Percentiles rank a stretch among this genome's conserved stretches.
These are phyloP conservation scores for Tylopilus plumbeoviolaceoides DNA, from an alignment of 768 basidiomycete species.

Conservation along the genomic window DNA sequence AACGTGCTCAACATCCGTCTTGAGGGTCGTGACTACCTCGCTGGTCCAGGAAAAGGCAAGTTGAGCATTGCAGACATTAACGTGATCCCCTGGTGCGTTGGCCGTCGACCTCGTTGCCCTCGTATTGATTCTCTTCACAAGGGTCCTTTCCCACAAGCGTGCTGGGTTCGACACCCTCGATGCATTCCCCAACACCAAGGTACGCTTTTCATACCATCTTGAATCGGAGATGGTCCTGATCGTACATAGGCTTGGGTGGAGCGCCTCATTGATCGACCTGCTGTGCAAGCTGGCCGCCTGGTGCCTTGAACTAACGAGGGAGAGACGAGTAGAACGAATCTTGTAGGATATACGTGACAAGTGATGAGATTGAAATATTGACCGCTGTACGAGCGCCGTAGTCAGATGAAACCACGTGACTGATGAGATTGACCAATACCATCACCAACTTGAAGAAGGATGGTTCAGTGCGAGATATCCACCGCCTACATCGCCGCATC, in stretches of 20 bases:
- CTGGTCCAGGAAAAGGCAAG: conserved; percentile 66
- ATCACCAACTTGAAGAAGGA: background rate
- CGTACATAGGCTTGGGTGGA: conserved; percentile 28
- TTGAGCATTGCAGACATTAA: conserved; percentile 74
- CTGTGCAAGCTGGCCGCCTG: conserved; percentile 22
- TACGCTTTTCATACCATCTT: conserved; percentile 8
- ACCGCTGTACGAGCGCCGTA: no score
- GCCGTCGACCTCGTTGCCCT: background rate
- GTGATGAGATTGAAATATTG: no score
- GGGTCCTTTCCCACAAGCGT: conserved; percentile 49
- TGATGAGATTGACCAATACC: conserved; percentile 12
- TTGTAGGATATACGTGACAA: background rate
- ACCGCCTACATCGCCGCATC: conserved; percentile 45
- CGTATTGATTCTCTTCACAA: conserved; percentile 22
- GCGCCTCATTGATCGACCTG: conserved; percentile 21
- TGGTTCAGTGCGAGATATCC: conserved; percentile 13
- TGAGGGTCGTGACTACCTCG: conserved; percentile 71
- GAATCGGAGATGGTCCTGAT: background rate
- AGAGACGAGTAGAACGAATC: background rate
- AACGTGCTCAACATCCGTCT: conserved; percentile 79
- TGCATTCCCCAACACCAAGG: conserved; percentile 63
- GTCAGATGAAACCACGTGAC: conserved; percentile 15
- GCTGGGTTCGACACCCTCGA: conserved; percentile 55
- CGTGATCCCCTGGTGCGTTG: conserved; percentile 52
- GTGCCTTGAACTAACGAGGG: conserved; percentile 8